These are phyloP conservation scores for Lathyrus tuberosus DNA, from an alignment of 306 rosid species.

Conservation along the genomic window DNA sequence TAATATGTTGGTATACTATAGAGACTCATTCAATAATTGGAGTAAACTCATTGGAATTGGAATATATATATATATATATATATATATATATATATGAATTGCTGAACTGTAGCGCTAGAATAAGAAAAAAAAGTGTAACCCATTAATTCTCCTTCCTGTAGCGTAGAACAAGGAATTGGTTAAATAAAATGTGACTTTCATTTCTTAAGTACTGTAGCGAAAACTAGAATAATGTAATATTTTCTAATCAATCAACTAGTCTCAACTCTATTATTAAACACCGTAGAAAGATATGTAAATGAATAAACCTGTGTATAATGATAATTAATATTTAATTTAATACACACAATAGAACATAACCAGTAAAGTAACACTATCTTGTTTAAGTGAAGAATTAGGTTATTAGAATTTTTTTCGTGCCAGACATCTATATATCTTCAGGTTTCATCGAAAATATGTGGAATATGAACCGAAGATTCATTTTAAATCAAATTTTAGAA, in stretches of 20 bases:
- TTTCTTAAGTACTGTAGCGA: no score
- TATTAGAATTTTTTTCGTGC: not conserved
- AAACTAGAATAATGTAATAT: no score
- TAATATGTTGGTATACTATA: no score
- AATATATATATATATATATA: no score
- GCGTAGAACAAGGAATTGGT: no score
- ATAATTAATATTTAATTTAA: not conserved
- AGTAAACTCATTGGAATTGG: no score
- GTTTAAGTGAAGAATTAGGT: not conserved
- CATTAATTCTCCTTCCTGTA: no score
- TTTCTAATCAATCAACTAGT: not conserved
- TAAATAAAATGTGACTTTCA: no score
- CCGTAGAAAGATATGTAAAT: slow-evolving; percentile 11
- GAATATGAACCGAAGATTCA: not conserved
- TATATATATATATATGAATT: no score
- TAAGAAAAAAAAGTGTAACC: no score
- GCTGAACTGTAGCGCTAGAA: no score
- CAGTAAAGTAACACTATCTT: slow-evolving; percentile 4
- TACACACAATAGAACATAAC: slow-evolving; percentile 19
- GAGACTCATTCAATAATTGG: no score
- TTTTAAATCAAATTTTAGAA: not conserved
- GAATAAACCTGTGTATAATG: slow-evolving; percentile 13
- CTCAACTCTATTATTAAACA: not conserved
- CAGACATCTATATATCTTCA: not conserved
- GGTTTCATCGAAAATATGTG: not conserved